Conservation (phyloP, 352 stramenopile genomes). For the Phytophthora capsici region DNA sequence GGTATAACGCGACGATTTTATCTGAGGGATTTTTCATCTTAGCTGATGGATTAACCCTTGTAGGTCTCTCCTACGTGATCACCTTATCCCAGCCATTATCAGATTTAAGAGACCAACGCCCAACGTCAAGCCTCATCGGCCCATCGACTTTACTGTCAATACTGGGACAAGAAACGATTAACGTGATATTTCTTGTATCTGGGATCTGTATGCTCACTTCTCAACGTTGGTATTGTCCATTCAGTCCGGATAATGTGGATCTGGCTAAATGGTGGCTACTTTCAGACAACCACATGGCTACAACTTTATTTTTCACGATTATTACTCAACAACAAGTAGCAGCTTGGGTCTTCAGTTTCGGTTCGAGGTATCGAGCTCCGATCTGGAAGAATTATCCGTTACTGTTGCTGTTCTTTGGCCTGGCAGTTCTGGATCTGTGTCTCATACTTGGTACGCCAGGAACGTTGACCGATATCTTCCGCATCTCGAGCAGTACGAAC, state of each 20-base stretch:
- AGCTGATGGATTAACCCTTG: conserved; percentile 66
- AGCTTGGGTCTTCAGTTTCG: conserved; percentile 49
- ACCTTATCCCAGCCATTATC: conserved; percentile 60
- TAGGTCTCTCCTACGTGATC: conserved; percentile 78
- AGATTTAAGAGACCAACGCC: conserved; percentile 27
- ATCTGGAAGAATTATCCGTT: conserved; percentile 55
- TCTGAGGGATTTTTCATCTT: conserved; percentile 79
- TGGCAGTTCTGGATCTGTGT: conserved; percentile 40
- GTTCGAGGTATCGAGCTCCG: conserved; percentile 46
- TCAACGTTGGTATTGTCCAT: conserved; percentile 54
- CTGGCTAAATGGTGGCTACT: conserved; percentile 58
- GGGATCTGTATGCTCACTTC: conserved; percentile 45
- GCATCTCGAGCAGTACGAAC: conserved; percentile 59
- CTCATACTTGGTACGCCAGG: conserved; percentile 46
- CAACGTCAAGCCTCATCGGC: conserved; percentile 73
- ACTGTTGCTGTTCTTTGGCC: conserved; percentile 30
- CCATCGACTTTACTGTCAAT: conserved; percentile 49
- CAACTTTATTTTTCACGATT: conserved; percentile 37
- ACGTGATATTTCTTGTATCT: conserved; percentile 54
- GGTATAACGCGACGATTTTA: conserved; percentile 75
- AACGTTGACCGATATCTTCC: conserved; percentile 49
- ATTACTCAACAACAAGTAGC: conserved; percentile 41
- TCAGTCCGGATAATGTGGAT: conserved; percentile 44
- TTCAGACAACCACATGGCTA: conserved; percentile 50
- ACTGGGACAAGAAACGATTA: conserved; percentile 59